Conservation (phyloP, 2,329 filamentous ascomycete genomes). For the Drechslera avenae region DNA sequence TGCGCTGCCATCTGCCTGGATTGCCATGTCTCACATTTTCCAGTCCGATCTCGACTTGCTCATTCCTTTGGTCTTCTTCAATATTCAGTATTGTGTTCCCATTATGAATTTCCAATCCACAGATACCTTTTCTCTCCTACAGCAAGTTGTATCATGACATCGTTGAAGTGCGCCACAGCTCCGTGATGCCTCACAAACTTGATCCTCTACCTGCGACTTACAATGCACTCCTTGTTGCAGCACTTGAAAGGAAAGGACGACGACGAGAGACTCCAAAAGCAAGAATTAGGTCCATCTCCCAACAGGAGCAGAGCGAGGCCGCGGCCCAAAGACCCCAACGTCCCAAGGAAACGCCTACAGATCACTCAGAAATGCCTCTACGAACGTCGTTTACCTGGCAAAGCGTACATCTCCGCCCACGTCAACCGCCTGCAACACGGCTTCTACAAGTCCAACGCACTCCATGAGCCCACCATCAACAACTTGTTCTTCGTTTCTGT, state of each 20-base stretch:
- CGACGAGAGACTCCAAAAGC: constrained; percentile 3
- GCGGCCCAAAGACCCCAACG: constrained; percentile 30
- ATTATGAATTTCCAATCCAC: neutral
- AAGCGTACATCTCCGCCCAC: constrained; percentile 57
- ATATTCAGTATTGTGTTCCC: neutral
- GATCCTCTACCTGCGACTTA: neutral
- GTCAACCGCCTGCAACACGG: constrained; percentile 58
- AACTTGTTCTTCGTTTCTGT: constrained; percentile 57
- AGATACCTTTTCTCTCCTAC: neutral
- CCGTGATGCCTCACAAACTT: neutral
- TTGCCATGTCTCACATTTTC: neutral
- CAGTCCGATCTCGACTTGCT: neutral
- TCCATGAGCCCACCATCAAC: constrained; percentile 51
- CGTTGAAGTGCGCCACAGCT: neutral
- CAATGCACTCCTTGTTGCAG: constrained; percentile 20
- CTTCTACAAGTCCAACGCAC: constrained; percentile 50
- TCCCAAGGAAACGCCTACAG: constrained; percentile 32
- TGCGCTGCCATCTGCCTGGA: neutral
- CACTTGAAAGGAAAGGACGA: constrained; percentile 7
- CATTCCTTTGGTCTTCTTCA: neutral
- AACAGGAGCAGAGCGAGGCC: constrained; percentile 17
- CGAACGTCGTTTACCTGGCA: constrained; percentile 55
- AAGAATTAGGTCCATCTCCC: neutral
- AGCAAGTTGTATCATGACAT: constrained; percentile 3
- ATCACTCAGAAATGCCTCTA: constrained; percentile 53